These are phyloP conservation scores for Bretziella fagacearum DNA, from an alignment of 2,329 filamentous ascomycete species.

Conservation along the genomic window DNA sequence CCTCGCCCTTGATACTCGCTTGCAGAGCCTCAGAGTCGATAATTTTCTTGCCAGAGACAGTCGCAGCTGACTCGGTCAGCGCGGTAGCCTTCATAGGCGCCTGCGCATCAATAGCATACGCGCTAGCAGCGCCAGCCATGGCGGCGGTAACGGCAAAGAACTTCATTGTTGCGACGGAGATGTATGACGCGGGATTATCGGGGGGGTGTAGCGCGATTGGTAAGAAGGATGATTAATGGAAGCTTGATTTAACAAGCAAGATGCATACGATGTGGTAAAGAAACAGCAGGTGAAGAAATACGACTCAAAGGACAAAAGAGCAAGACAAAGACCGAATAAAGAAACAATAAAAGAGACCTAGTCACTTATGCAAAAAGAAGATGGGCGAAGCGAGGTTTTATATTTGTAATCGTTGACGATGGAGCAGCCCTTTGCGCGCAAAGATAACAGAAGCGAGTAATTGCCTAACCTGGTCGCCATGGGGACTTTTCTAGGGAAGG, in stretches of 20 bases:
- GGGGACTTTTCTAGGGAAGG: conserved; percentile 3
- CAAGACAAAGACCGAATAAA: background rate
- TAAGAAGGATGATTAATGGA: background rate
- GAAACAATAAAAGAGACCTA: background rate
- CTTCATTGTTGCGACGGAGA: conserved; percentile 8
- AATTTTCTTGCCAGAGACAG: conserved; percentile 22
- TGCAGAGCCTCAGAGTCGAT: conserved; percentile 40
- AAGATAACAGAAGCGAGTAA: conserved; percentile 1
- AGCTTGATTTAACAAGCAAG: no score
- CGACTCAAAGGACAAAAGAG: background rate
- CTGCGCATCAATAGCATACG: conserved; percentile 10
- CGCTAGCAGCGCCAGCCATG: conserved; percentile 12
- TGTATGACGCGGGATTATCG: background rate
- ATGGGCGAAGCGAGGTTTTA: background rate
- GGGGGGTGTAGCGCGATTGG: background rate
- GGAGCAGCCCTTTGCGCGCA: background rate
- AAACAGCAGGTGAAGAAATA: conserved; percentile 2
- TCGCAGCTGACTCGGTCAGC: conserved; percentile 6
- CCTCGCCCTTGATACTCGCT: conserved; percentile 35
- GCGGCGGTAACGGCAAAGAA: conserved; percentile 8
- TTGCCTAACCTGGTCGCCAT: conserved; percentile 5
- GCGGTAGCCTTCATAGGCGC: conserved; percentile 3
- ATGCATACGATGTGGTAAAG: no score
- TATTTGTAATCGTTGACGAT: background rate
- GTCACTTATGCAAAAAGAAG: background rate